Conservation (phyloP, 2,329 filamentous ascomycete species). For the Pseudopyricularia cyperi region DNA sequence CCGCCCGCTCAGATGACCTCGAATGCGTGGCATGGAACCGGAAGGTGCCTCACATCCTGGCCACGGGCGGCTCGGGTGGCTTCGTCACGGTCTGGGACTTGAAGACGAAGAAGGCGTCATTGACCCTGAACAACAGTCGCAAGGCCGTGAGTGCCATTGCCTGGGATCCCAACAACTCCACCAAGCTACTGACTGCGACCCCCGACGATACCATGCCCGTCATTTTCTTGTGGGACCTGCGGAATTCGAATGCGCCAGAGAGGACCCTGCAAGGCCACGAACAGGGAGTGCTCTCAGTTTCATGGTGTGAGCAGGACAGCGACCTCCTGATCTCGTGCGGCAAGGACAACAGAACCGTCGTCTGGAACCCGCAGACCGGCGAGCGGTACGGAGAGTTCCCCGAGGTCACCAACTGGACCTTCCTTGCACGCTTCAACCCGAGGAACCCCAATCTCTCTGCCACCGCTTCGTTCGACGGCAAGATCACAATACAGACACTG, state of each 20-base stretch:
- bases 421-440: conserved; percentile 88
- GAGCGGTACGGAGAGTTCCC: conserved; percentile 84
- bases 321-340: conserved; percentile 84
- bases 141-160: conserved; percentile 92
- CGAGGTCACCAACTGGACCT: conserved; percentile 98
- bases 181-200: conserved; percentile 85
- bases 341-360: conserved; percentile 89
- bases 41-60: conserved; percentile 91
- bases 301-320: conserved; percentile 88
- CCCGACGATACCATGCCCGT: conserved; percentile 79
- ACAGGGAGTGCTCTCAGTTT: conserved; percentile 81
- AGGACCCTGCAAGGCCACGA: conserved; percentile 83
- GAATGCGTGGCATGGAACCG: conserved; percentile 98
- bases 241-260: conserved; percentile 93
- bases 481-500: conserved; percentile 84
- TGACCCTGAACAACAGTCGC: conserved; percentile 89
- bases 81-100: conserved; percentile 98
- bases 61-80: conserved; percentile 82
- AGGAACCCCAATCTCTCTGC: conserved; percentile 85
- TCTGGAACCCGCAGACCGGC: conserved; percentile 93
- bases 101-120: conserved; percentile 92
- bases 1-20: conserved; percentile 84
- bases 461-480: conserved; percentile 93
- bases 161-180: conserved; percentile 93
- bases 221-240: conserved; percentile 85